Evolutionary conservation across 352 stramenopile species (phyloP), one percentile per base, ranked within the genome.

Genomic region (Plasmopara halstedii): DNA sequence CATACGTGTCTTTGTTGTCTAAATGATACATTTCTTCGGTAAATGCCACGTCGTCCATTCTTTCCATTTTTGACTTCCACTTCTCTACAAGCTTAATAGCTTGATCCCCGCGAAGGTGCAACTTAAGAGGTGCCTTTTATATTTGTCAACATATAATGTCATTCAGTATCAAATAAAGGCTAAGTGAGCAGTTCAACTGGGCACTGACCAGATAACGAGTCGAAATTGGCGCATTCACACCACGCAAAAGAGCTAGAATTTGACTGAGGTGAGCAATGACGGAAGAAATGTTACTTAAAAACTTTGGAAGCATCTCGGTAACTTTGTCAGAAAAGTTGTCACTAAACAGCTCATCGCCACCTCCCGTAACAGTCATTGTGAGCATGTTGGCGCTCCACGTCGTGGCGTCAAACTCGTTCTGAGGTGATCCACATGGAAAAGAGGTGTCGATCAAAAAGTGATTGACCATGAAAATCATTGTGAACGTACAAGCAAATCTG

Each of bases 401-500:
- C 18, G 69, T 73, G 25, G 54, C 36, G 43, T 66, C 47, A 42
- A 81, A 81, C 31, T 81, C 69, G 36, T 75, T 50, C 69, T 81
- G 44, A 39, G 10, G 11, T 27, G 13, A 42, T 35, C 21, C 31
- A 13, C 25, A 53, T 25, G 9, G 45, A 50, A 6, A 45, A 15
- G 5, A 50, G 27, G 42, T 2, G 40, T 57, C 25, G 53, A 21
- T 18, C n/a, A 19, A 17, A 50, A 40, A 21, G 9, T 46, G 14
- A 9, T 14, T 14, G 25, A 47, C 42, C 19, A 19, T n/a, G n/a
- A n/a, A n/a, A n/a, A n/a, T n/a, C n/a, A n/a, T n/a, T n/a, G n/a
- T n/a, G n/a, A 2, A 70, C 76, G 48, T 70, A 88, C 76, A 42
- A 73, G 67, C 17, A 69, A 64, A 53, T 88, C 73, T 20, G 62